Percentiles rank a stretch among this genome's conserved stretches.
These are phyloP conservation scores for Epichloe sibirici DNA, from an alignment of 2,329 filamentous ascomycete species.

Conservation along the genomic window DNA sequence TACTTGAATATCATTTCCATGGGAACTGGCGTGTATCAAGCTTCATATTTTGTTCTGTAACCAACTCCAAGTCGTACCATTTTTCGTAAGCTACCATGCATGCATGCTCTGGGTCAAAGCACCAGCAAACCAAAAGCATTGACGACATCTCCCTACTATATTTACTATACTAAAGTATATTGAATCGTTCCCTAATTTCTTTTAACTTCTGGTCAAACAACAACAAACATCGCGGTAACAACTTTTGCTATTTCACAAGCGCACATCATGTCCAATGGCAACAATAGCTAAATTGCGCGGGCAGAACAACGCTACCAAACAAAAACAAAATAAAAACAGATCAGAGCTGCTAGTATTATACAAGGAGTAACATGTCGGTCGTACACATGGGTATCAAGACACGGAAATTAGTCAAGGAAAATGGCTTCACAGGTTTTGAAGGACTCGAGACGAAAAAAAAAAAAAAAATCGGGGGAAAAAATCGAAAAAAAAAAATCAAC, in stretches of 20 bases:
- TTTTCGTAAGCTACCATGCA: neutral
- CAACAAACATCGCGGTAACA: neutral
- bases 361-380: slow-evolving; percentile 8
- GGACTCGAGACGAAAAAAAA: no score
- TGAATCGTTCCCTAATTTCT: no score
- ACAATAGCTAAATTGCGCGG: neutral
- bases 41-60: neutral
- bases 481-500: neutral
- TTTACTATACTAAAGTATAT: no score
- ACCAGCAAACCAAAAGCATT: no score
- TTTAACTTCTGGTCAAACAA: no score
- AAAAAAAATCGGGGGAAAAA: no score
- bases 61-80: neutral
- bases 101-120: neutral
- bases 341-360: slow-evolving; percentile 7
- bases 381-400: slow-evolving; percentile 20
- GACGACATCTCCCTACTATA: no score
- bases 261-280: neutral
- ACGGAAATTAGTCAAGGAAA: slow-evolving; percentile 8
- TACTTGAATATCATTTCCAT: no score
- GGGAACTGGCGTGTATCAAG: neutral
- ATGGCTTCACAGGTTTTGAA: neutral
- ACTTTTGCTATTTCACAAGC: neutral
- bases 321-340: neutral
- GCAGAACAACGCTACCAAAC: neutral